Base-by-base conservation (phyloP, 176 grass and related monocot species). In the Raddia guianensis region DNA sequence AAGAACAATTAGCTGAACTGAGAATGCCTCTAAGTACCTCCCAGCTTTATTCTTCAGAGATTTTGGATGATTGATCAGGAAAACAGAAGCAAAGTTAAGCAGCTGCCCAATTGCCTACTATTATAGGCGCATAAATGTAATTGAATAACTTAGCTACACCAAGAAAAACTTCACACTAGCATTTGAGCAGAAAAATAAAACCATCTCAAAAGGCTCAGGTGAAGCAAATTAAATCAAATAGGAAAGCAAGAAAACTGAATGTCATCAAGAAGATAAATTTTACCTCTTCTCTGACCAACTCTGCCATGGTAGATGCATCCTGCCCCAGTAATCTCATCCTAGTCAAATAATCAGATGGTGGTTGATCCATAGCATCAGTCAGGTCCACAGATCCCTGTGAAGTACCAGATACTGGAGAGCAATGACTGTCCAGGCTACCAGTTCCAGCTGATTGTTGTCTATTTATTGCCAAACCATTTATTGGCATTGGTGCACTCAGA, bases 271-370 rank as follows among this genome's bases (percentile, higher is more conserved):
- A 81, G 35, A 76, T 61, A 67, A 89, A 40, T 13, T 20, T 90
- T 82, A 98, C 92, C 95, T 95, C 89, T 37, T 99, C 92, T 87
- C 93, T 99, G 77, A 94, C 88, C 68, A 98, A 73, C 8, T 91
- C 90, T 43, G 75, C 69, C 89, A 95, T 84, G 51, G 82, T 73
- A 84, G 84, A 91, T 49, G 88, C 92, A 80, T 80, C 91, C 71
- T 93, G 90, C 84, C 94, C 92, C 87, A 99, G 87, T 68, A 91
- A 88, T 84, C 67, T 93, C 78, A 99, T 88, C 84, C 90, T 90
- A 3, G 70, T 77, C 58, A 87, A 66, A 81, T 48, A 87, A 75
- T 99, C 74, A 34, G 88, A 82, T 21, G 88, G 84, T 77, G 96
- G 92, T 73, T 89, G 93, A 88, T 95, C 88, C 77, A 95, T 88